Evolutionary conservation across 495 filamentous ascomycete genomes (phyloP).

Genomic region (Penicillium nucicola): DNA sequence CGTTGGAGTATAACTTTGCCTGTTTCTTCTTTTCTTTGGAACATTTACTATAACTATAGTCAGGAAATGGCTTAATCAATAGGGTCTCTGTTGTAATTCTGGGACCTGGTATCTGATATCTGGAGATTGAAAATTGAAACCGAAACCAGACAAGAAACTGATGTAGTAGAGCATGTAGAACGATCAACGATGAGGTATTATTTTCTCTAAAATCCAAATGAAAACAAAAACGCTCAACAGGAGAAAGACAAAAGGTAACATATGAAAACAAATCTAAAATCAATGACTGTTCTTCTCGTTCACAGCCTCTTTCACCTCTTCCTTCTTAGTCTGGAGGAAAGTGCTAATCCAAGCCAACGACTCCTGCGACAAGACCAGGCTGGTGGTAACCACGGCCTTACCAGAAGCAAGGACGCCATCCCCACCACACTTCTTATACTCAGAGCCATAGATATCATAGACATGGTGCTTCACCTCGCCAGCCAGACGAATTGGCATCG

Average conservation of each 20-base stretch:
- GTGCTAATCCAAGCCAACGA: slow-evolving; percentile 55
- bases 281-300: slow-evolving; percentile 50
- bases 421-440: slow-evolving; percentile 74
- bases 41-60: too few relatives aligned
- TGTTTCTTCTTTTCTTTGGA: too few relatives aligned
- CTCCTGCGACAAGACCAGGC: slow-evolving; percentile 68
- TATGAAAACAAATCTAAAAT: slow-evolving; percentile 6
- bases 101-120: background rate
- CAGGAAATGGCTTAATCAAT: too few relatives aligned
- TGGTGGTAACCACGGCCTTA: slow-evolving; percentile 73
- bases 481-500: slow-evolving; percentile 63
- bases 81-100: too few relatives aligned
- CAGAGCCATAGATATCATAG: slow-evolving; percentile 63
- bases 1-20: too few relatives aligned
- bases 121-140: background rate
- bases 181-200: slow-evolving; percentile 15
- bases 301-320: slow-evolving; percentile 54
- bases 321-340: slow-evolving; percentile 57
- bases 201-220: slow-evolving; percentile 23
- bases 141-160: background rate
- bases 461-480: slow-evolving; percentile 74
- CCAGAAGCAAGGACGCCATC: slow-evolving; percentile 63
- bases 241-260: background rate
- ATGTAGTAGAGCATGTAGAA: background rate
- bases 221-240: slow-evolving; percentile 6